Evolutionary conservation across 2,329 filamentous ascomycete species (phyloP), one percentile per base, ranked within the genome.

Genomic region (Aplosporella prunicola): DNA sequence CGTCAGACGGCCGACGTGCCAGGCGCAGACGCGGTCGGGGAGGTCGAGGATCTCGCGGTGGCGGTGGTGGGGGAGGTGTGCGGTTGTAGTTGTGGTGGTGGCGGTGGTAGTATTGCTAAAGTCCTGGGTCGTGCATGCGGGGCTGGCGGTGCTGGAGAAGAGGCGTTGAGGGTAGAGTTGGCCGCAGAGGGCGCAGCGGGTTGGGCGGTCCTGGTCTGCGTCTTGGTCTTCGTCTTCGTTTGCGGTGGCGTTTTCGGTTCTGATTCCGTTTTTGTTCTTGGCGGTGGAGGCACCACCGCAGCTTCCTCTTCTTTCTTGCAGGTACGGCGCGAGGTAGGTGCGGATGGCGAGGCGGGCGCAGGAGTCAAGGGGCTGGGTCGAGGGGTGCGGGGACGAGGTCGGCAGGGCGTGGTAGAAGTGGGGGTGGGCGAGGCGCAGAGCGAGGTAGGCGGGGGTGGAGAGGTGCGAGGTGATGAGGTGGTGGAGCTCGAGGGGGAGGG

Each of bases 401-500:
- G 51, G 45, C 9, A 61, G 35, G 1, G 43, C 47, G 28, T 45
- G 42, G 45, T 58, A 54, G 20, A 64, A 43, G 9, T 45, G 39
- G 9, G 46, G 47, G 31, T 55, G 50, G 5, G 55, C 51, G 27
- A 66, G 54, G 29, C 60, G 60, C 8, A 65, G 50, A 3, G 63
- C 51, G 7, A 65, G 46, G 14, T 57, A 47, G 17, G 49, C 55
- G 26, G 63, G 59, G 1, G 48, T 47, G 5, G 57, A 49, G 7
- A 67, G 54, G 42, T 55, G 43, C 18, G 56, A 46, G 27, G 49
- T 43, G 29, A 66, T 52, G 15, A 47, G 39, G 22, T 48, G 46
- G 26, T 56, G 46, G n/a, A 57, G 37, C 28, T 61, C 56, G 37
- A 57, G 45, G 15, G 63, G 64, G 7, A 66, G 56, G 29, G 31